These are phyloP conservation scores for Spongospora subterranea DNA, from an alignment of 208 protist genomes.

Conservation along the genomic window DNA sequence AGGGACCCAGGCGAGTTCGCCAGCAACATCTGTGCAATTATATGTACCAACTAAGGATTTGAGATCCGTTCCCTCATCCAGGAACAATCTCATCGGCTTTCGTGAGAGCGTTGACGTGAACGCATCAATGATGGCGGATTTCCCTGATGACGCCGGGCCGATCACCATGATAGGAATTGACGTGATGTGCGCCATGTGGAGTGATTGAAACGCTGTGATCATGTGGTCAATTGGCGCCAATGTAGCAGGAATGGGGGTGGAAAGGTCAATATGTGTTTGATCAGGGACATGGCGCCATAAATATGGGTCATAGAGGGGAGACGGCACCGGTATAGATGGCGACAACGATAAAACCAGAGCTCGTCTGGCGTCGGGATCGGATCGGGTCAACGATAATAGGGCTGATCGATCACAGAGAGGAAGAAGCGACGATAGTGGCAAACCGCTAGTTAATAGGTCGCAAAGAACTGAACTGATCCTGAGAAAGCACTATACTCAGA, in stretches of 20 bases:
- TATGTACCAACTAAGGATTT: conserved; percentile 98
- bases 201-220: background rate
- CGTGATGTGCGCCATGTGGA: background rate
- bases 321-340: background rate
- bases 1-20: conserved; percentile 94
- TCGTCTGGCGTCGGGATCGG: background rate
- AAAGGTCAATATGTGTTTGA: background rate
- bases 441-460: background rate
- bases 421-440: background rate
- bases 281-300: background rate
- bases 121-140: conserved; percentile 62
- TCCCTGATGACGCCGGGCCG: conserved; percentile 63
- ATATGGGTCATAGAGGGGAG: background rate
- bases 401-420: background rate
- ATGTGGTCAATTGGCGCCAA: background rate
- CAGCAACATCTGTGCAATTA: conserved; percentile 94
- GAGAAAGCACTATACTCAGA: background rate
- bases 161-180: conserved; percentile 54
- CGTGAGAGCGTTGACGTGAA: background rate
- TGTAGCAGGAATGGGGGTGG: background rate
- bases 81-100: conserved; percentile 66
- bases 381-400: background rate
- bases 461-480: background rate
- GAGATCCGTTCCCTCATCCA: conserved; percentile 97
- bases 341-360: background rate